These are phyloP conservation scores for Salvia rosmarinus DNA, from an alignment of 257 asterid species.

Conservation along the genomic window DNA sequence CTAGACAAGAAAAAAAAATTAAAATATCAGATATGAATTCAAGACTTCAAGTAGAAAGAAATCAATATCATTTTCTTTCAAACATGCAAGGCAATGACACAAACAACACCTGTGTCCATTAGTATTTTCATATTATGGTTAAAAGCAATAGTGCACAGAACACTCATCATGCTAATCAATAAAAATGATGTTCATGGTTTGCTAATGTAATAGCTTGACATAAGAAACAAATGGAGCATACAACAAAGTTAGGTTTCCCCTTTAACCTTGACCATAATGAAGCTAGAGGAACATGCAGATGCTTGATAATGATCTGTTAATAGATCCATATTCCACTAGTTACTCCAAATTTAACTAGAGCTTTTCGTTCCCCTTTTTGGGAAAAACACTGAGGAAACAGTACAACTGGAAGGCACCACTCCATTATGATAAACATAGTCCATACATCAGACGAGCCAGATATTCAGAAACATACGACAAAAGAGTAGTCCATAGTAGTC, in stretches of 20 bases:
- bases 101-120: neutral
- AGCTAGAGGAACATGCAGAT: constrained; percentile 5
- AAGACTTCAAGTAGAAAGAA: constrained; percentile 21
- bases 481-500: neutral
- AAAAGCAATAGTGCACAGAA: neutral
- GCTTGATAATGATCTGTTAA: neutral
- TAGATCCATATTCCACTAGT: neutral
- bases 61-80: neutral
- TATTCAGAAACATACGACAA: too few relatives aligned
- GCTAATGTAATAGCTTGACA: neutral
- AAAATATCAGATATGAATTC: constrained; percentile 1
- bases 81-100: constrained; percentile 2
- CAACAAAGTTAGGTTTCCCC: neutral
- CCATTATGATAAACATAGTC: neutral
- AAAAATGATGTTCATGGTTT: neutral
- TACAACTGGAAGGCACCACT: neutral
- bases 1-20: constrained; percentile 38
- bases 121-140: neutral
- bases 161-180: neutral
- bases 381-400: constrained; percentile 15
- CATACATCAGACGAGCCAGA: constrained; percentile 2
- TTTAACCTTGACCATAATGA: neutral
- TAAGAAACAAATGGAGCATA: constrained; percentile 22
- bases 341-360: too few relatives aligned
- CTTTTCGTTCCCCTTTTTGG: neutral